Percentiles rank a stretch among this genome's conserved stretches.
phyloP scores from a whole-genome alignment of 2,329 filamentous ascomycete genomes.

The Stachybotrys echinatus region DNA sequence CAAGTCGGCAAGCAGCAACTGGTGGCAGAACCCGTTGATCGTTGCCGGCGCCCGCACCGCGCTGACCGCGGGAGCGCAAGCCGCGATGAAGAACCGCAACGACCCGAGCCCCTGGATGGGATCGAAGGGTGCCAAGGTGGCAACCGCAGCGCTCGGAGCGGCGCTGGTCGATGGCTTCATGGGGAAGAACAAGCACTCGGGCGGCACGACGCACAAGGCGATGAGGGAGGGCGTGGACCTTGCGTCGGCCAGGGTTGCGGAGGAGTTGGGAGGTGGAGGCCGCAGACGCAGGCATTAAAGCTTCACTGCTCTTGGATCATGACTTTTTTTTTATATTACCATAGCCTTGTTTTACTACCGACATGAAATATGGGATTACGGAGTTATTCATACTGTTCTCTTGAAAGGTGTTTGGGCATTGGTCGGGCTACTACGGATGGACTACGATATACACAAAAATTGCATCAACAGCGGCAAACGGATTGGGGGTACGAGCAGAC shows the following conservation, averaged over 20 bases:
- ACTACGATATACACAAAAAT: no score
- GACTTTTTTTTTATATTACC: no score
- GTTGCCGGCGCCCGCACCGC: constrained; percentile 41
- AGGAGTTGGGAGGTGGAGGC: neutral
- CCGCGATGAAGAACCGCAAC: constrained; percentile 39
- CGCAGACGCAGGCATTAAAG: neutral
- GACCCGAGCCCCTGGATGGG: constrained; percentile 42
- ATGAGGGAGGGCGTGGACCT: constrained; percentile 18
- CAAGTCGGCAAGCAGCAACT: constrained; percentile 8
- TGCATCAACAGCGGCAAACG: no score
- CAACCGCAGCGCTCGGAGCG: constrained; percentile 42
- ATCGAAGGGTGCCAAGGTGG: constrained; percentile 42
- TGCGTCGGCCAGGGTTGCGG: constrained; percentile 10
- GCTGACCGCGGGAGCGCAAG: constrained; percentile 41
- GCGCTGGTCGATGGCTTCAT: constrained; percentile 43
- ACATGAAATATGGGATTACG: no score
- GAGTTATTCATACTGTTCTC: no score
- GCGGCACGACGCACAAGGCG: constrained; percentile 16
- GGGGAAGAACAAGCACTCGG: constrained; percentile 24
- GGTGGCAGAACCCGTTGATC: constrained; percentile 32
- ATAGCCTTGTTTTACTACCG: no score
- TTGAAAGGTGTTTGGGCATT: no score
- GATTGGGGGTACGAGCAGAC: no score
- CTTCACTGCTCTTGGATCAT: no score
- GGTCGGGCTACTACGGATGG: no score